Base-by-base conservation (phyloP, 1,284 basidiomycete species). In the Marasmius tenuissimus region DNA sequence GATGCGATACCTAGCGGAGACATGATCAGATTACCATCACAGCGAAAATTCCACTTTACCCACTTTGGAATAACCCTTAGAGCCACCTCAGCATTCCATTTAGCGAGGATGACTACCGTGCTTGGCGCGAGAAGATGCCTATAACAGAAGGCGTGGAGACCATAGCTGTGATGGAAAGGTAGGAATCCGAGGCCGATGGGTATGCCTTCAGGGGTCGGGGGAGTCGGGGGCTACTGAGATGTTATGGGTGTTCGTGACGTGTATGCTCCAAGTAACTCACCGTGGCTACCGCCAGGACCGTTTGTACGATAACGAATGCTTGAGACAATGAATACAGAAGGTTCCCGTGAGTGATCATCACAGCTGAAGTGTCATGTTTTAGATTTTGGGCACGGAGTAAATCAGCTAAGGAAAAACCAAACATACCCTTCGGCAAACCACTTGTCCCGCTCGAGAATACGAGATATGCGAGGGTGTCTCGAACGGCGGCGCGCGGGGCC, bases 381-480 rank as follows among this genome's bases (percentile, higher is more conserved):
- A 12, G 22, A 33, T 20, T 16, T 34, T 50, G 39, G 27, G 61
- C 18, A 10, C 58, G 54, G 37, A 14, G 48, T 27, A 16, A 34
- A 49, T 18, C 14, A 52, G 22, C 10, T 9, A 39, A 55, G 53
- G 34, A 34, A 2, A 59, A 27, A 4, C 14, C 59, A 12, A 33
- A 63, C 70, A 54, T 38, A 88, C 90, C 90, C 81, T 92, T 92
- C 0, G 91, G 90, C 3, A 87, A 73, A 1, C 91, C 91, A 61
- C 82, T 91, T 0, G 91, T 92, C 37, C 90, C 91, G 66, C 90
- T 92, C 0, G 90, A 92, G 68, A 91, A 91, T 0, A 89, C 73
- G 1, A 93, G 74, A 71, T 92, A 91, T 0, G 88, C 90, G 1
- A 91, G 73, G 0, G 88, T 89, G 65, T 87, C 74, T 39, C 76